phyloP scores from a whole-genome alignment of 371 early-diverging fungal species.

The Chytridium lagenaria region DNA sequence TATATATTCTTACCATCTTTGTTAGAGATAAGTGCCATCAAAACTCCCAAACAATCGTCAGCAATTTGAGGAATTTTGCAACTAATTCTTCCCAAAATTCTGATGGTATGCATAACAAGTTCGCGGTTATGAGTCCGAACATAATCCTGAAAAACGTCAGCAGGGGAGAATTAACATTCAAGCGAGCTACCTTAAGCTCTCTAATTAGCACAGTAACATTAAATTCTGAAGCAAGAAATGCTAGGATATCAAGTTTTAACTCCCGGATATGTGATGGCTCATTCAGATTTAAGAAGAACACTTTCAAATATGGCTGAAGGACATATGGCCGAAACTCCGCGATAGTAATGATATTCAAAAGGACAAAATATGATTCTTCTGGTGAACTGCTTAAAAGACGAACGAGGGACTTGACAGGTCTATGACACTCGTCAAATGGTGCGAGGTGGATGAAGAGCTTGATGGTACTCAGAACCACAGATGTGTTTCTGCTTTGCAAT shows the following conservation, averaged over 20 bases:
- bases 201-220: constrained; percentile 61
- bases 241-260: constrained; percentile 85
- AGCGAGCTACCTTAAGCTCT: constrained; percentile 45
- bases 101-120: constrained; percentile 73
- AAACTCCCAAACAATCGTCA: constrained; percentile 58
- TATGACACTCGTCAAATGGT: constrained; percentile 64
- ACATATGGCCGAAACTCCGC: constrained; percentile 71
- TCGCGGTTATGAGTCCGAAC: constrained; percentile 73
- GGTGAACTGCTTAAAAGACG: constrained; percentile 73
- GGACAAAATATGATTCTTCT: constrained; percentile 79
- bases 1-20: constrained; percentile 64
- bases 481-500: constrained; percentile 84
- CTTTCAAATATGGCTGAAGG: constrained; percentile 73
- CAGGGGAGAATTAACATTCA: constrained; percentile 25
- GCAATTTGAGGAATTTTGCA: constrained; percentile 66
- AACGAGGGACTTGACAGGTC: constrained; percentile 76
- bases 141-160: constrained; percentile 62
- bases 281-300: constrained; percentile 80
- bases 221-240: constrained; percentile 65
- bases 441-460: constrained; percentile 77
- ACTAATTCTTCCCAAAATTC: constrained; percentile 75
- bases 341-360: constrained; percentile 80
- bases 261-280: constrained; percentile 81
- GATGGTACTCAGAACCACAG: constrained; percentile 82
- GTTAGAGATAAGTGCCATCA: constrained; percentile 71